A percentile compares a stretch with the other conserved stretches of the same genome.
phyloP scores from a whole-genome alignment of 257 asterid species.

The Solanum medicagineum region DNA sequence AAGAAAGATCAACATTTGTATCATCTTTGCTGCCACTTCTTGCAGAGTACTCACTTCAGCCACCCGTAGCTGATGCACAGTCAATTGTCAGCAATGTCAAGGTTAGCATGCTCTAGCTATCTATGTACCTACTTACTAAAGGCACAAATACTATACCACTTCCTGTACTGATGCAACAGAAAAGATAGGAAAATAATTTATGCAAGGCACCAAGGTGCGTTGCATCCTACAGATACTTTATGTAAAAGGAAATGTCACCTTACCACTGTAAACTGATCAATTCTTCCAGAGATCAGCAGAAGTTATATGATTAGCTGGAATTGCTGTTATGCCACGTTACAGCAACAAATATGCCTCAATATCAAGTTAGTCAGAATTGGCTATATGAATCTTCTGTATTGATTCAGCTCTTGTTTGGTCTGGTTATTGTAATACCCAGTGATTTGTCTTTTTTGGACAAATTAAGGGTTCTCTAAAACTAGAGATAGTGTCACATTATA shows the following conservation, averaged over 20 bases:
- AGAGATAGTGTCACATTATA: background rate
- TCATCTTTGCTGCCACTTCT: slow-evolving; percentile 89
- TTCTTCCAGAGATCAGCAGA: background rate
- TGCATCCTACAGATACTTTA: background rate
- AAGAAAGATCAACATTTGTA: slow-evolving; percentile 74
- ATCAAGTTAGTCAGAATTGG: background rate
- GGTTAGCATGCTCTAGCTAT: slow-evolving; percentile 25
- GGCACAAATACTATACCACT: background rate
- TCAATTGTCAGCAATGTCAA: slow-evolving; percentile 88
- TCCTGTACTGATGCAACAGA: background rate
- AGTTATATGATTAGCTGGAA: background rate
- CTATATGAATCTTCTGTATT: background rate
- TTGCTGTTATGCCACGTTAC: background rate
- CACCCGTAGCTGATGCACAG: slow-evolving; percentile 85
- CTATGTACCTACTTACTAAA: background rate
- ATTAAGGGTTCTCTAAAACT: background rate
- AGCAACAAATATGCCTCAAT: background rate
- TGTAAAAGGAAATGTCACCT: background rate
- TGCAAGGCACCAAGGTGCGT: background rate
- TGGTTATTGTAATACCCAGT: background rate
- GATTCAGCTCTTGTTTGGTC: background rate
- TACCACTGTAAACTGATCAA: background rate
- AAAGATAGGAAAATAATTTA: background rate
- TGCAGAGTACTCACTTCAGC: slow-evolving; percentile 88
- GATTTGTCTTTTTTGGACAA: background rate